Evolutionary conservation across 2,329 filamentous ascomycete species (phyloP).

Genomic region (Acrodontium crateriforme): DNA sequence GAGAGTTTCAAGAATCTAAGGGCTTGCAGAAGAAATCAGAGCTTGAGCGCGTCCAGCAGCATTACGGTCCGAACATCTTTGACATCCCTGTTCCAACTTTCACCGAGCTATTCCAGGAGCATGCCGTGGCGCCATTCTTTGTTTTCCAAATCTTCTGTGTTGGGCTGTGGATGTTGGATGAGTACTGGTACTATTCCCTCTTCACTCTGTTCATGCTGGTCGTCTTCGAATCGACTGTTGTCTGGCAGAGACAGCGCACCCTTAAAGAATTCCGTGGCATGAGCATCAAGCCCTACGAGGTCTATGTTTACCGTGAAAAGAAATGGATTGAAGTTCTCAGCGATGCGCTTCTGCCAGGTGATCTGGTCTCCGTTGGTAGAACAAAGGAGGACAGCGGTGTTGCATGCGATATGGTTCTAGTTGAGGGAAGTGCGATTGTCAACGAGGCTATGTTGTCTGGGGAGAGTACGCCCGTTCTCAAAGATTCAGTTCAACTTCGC

Average conservation of each 20-base stretch:
- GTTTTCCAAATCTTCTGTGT: constrained; percentile 99
- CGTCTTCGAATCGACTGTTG: constrained; percentile 92
- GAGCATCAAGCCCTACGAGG: constrained; percentile 97
- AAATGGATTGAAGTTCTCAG: constrained; percentile 83
- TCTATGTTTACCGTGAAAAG: constrained; percentile 77
- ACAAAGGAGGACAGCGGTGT: constrained; percentile 96
- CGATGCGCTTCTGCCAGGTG: constrained; percentile 83
- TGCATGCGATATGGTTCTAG: constrained; percentile 89
- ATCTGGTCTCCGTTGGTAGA: constrained; percentile 79
- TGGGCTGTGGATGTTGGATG: constrained; percentile 94
- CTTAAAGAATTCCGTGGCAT: constrained; percentile 94
- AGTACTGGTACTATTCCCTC: constrained; percentile 99
- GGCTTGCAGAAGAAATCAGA: constrained; percentile 65
- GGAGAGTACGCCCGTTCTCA: constrained; percentile 90
- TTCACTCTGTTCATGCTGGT: constrained; percentile 99
- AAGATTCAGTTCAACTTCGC: constrained; percentile 87
- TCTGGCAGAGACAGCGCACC: constrained; percentile 96
- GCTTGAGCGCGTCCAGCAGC: constrained; percentile 65
- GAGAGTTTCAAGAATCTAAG: constrained; percentile 63
- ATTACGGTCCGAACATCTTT: constrained; percentile 93
- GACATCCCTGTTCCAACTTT: constrained; percentile 97
- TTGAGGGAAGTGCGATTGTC: constrained; percentile 92
- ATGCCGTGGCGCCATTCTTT: constrained; percentile 97
- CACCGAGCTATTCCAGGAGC: constrained; percentile 90
- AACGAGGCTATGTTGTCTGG: constrained; percentile 99